These are phyloP conservation scores for Pythium brachiatum DNA, from an alignment of 352 stramenopile genomes.

Conservation along the genomic window DNA sequence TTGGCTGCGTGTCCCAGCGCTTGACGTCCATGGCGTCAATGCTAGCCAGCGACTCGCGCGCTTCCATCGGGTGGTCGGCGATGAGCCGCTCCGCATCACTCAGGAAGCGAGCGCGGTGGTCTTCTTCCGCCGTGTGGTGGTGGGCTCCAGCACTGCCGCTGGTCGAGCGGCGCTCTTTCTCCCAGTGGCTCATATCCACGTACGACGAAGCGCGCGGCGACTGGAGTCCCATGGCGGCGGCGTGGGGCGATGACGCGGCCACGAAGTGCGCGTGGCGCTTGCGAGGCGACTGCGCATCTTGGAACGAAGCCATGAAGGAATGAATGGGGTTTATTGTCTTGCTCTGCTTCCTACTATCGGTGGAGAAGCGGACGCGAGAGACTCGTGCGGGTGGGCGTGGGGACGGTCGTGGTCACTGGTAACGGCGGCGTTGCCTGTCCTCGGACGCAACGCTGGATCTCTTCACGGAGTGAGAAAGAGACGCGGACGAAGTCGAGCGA, in stretches of 20 bases:
- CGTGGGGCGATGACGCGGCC: neutral
- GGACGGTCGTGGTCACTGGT: neutral
- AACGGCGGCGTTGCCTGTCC: no score
- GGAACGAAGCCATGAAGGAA: neutral
- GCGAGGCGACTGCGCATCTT: neutral
- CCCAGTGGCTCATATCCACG: slow-evolving; percentile 3
- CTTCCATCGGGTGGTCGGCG: slow-evolving; percentile 42
- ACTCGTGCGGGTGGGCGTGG: neutral
- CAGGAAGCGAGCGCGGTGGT: slow-evolving; percentile 53
- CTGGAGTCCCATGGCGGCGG: neutral
- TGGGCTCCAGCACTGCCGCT: neutral
- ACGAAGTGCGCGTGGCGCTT: slow-evolving; percentile 2
- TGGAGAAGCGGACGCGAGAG: neutral
- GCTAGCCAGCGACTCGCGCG: slow-evolving; percentile 47
- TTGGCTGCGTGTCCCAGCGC: slow-evolving; percentile 40
- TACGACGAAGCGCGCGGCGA: slow-evolving; percentile 3
- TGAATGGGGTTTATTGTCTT: neutral
- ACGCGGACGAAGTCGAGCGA: neutral
- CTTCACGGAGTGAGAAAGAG: neutral
- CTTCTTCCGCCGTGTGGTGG: neutral
- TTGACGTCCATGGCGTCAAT: slow-evolving; percentile 53
- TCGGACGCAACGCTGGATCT: neutral
- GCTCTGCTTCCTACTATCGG: neutral
- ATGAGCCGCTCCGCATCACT: slow-evolving; percentile 52
- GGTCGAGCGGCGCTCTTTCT: neutral